Evolutionary conservation across 345 rosid species (phyloP).

Genomic region (Anacardium occidentale): DNA sequence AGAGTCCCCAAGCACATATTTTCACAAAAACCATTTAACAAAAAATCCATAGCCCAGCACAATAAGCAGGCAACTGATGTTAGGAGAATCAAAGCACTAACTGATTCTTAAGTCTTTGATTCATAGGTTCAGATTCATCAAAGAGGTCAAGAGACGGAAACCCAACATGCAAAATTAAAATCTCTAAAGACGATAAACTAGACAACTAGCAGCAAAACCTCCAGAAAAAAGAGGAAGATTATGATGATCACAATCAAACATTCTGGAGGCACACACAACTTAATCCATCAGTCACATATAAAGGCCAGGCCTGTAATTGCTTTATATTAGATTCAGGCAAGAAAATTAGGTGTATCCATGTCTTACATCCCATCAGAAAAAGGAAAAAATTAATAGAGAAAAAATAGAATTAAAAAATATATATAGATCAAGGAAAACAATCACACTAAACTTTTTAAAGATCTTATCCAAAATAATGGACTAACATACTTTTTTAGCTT

Average conservation of each 20-base stretch:
- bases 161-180: background rate
- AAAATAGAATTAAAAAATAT: background rate
- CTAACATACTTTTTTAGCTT: background rate
- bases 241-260: background rate
- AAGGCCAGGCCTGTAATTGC: background rate
- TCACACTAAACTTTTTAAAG: background rate
- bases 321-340: background rate
- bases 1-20: background rate
- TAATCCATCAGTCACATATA: background rate
- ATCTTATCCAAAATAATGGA: background rate
- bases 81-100: background rate
- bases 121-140: background rate
- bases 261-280: background rate
- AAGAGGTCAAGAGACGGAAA: background rate
- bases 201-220: background rate
- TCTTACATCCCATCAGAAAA: background rate
- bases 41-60: background rate
- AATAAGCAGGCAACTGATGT: background rate
- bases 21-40: background rate
- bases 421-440: background rate
- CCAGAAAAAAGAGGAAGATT: background rate
- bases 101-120: background rate
- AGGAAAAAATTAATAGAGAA: background rate
- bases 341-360: background rate
- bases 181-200: background rate